These are phyloP conservation scores for Dipteronia sinensis DNA, from an alignment of 345 rosid genomes.

Conservation along the genomic window DNA sequence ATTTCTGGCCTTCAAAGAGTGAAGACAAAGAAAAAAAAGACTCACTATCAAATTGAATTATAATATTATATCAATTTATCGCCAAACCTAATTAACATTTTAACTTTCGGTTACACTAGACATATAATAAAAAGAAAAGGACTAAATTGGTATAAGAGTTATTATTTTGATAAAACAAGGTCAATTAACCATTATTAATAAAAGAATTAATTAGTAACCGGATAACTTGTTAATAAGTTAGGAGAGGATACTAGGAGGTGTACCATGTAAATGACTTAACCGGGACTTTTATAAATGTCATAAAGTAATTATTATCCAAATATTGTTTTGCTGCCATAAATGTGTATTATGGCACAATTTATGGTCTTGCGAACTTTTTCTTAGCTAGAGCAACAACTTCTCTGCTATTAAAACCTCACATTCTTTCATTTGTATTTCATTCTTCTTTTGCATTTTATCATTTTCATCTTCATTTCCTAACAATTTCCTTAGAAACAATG, in stretches of 20 bases:
- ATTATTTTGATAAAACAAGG: not conserved
- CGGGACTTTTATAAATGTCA: no score
- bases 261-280: no score
- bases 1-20: no score
- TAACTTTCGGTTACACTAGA: no score
- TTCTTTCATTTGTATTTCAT: not conserved
- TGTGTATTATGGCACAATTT: not conserved
- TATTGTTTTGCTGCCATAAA: not conserved
- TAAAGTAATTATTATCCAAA: not conserved
- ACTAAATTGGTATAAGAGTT: no score
- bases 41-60: no score
- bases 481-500: slow-evolving; percentile 1
- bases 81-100: no score
- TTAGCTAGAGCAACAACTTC: not conserved
- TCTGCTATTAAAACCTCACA: not conserved
- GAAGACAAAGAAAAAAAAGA: no score
- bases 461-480: not conserved
- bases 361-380: not conserved
- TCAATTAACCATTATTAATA: not conserved
- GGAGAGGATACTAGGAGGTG: no score
- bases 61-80: no score
- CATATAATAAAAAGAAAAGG: no score
- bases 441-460: not conserved
- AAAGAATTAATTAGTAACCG: not conserved
- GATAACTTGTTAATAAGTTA: not conserved